These are phyloP conservation scores for Carex arenaria DNA, from an alignment of 202 grass and related monocot species.

Conservation along the genomic window DNA sequence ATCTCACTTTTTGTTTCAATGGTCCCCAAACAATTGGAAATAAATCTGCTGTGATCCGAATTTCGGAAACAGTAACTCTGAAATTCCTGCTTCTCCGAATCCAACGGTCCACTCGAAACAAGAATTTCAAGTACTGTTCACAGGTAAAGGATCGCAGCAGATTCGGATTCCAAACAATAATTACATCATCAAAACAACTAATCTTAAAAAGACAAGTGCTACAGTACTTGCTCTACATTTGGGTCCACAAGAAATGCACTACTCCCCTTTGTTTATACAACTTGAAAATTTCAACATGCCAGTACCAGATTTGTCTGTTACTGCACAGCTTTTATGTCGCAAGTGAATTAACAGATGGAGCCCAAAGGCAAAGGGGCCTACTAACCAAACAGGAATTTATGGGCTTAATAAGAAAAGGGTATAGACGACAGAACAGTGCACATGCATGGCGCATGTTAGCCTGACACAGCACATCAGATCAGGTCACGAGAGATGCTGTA, in stretches of 20 bases:
- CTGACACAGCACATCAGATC: background rate
- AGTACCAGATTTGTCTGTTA: background rate
- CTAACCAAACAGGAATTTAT: conserved; percentile 2
- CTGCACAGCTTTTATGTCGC: background rate
- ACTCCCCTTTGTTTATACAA: background rate
- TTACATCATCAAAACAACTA: background rate
- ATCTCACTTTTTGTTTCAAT: background rate
- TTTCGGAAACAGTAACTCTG: too few species aligned
- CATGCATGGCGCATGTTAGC: background rate
- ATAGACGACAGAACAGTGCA: background rate
- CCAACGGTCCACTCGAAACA: too few species aligned
- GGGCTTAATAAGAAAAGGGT: background rate
- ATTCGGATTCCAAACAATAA: background rate
- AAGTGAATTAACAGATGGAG: background rate
- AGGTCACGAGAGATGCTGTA: conserved; percentile 20
- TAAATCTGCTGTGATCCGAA: too few species aligned
- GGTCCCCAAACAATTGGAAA: background rate
- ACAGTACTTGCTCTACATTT: background rate
- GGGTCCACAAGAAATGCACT: background rate
- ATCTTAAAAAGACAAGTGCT: background rate
- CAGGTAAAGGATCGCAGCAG: too few species aligned
- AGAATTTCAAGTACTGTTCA: too few species aligned
- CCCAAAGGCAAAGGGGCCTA: background rate
- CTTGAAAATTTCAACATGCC: background rate
- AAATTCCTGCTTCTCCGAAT: too few species aligned